Evolutionary conservation across 306 rosid genomes (phyloP).

Genomic region (Alnus glutinosa): DNA sequence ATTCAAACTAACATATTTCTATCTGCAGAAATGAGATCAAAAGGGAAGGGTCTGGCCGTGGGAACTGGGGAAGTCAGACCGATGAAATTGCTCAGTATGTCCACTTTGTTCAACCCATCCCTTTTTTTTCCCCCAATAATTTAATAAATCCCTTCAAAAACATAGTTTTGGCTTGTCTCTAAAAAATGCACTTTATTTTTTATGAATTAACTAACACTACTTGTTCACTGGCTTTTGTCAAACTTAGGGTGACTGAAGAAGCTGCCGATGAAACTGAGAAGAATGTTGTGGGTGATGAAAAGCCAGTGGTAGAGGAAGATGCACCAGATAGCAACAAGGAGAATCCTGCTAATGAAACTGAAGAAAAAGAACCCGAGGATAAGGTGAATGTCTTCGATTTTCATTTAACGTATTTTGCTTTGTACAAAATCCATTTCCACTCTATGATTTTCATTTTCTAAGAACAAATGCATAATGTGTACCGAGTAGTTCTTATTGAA

Average conservation of each 20-base stretch:
- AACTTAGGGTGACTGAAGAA: conserved; percentile 66
- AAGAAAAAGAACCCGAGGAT: conserved; percentile 84
- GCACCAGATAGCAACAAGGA: conserved; percentile 57
- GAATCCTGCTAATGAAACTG: conserved; percentile 51
- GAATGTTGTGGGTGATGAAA: conserved; percentile 64
- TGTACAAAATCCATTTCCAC: not conserved
- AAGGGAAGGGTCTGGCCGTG: conserved; percentile 89
- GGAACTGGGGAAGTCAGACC: conserved; percentile 84
- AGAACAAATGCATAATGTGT: not conserved
- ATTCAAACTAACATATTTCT: conserved; percentile 14
- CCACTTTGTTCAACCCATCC: not conserved
- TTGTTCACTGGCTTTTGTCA: not conserved
- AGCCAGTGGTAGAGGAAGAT: conserved; percentile 63
- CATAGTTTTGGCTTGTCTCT: not conserved
- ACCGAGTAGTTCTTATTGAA: not conserved
- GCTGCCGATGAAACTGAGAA: conserved; percentile 57
- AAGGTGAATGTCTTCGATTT: conserved; percentile 44
- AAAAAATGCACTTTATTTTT: not conserved
- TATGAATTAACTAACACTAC: not conserved
- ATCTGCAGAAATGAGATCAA: conserved; percentile 68
- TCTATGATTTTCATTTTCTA: not conserved
- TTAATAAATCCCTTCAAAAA: not conserved
- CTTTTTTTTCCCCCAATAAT: not conserved
- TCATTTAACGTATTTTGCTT: not conserved
- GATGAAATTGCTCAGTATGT: conserved; percentile 71